Evolutionary conservation across 768 basidiomycete genomes (phyloP).

Genomic region (Tulasnella calospora): DNA sequence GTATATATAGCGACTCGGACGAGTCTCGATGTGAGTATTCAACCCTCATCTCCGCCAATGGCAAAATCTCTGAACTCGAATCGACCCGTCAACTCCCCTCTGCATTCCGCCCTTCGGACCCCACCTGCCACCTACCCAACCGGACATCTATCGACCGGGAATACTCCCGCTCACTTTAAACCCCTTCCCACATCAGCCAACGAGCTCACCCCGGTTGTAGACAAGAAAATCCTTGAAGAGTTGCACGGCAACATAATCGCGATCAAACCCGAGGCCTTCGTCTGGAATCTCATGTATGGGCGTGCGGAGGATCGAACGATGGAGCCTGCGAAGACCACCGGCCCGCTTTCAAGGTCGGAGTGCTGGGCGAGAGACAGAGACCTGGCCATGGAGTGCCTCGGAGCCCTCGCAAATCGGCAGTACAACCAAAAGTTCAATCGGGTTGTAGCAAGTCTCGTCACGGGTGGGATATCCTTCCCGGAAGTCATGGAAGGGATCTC

Average conservation of each 20-base stretch:
- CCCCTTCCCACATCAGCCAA: not conserved
- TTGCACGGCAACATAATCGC: not conserved
- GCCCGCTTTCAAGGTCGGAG: too few species aligned
- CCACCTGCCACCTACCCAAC: too few species aligned
- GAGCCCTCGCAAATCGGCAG: not conserved
- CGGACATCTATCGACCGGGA: not conserved
- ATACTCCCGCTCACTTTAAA: not conserved
- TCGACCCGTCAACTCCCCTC: too few species aligned
- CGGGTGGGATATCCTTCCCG: not conserved
- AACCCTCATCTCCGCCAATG: too few species aligned
- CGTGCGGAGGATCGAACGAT: not conserved
- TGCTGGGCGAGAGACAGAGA: not conserved
- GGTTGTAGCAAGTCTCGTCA: not conserved
- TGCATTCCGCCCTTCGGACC: too few species aligned
- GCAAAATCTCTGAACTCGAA: too few species aligned
- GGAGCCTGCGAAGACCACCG: not conserved
- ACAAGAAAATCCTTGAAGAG: not conserved
- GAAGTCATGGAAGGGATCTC: not conserved
- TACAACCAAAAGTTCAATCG: not conserved
- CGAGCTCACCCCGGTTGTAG: not conserved
- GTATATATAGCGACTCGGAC: too few species aligned
- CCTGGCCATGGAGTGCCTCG: not conserved
- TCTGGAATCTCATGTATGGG: not conserved
- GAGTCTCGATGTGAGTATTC: too few species aligned
- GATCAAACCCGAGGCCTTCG: not conserved